Conservation (phyloP, 768 basidiomycete species). For the Pholiota conissans region DNA sequence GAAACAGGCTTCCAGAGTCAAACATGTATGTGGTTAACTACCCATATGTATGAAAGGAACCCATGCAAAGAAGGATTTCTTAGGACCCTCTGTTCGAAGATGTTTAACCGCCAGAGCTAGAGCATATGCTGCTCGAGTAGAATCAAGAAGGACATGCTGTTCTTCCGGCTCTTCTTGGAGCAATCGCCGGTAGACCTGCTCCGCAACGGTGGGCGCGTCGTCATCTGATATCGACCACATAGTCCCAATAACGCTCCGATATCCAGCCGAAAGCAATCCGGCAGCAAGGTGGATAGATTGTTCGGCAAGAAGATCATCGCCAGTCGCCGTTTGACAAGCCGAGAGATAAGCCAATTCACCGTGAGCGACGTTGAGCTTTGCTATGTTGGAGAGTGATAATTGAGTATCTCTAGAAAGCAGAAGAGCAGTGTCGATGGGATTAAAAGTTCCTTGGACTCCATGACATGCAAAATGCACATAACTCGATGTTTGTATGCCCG, state of each 20-base stretch:
- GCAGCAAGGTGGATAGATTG: conserved; percentile 36
- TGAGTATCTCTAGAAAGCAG: background rate
- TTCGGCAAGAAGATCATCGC: conserved; percentile 21
- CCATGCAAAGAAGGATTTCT: too few relatives aligned
- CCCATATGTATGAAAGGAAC: too few relatives aligned
- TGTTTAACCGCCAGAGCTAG: too few relatives aligned
- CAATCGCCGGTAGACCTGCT: background rate
- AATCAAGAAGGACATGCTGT: too few relatives aligned
- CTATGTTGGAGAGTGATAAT: background rate
- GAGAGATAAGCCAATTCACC: conserved; percentile 1
- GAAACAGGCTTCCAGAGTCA: too few relatives aligned
- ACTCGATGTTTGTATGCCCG: background rate
- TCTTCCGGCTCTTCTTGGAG: too few relatives aligned
- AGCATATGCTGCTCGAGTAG: too few relatives aligned
- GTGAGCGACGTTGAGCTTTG: background rate
- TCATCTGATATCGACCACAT: conserved; percentile 42
- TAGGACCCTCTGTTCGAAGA: too few relatives aligned
- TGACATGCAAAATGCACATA: conserved; percentile 11
- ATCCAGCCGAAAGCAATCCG: conserved; percentile 35
- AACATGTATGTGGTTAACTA: too few relatives aligned
- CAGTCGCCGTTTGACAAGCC: conserved; percentile 28
- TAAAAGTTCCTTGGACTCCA: background rate
- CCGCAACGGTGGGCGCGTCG: conserved; percentile 30
- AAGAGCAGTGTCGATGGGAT: background rate
- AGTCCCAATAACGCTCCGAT: conserved; percentile 35